These are phyloP conservation scores for Ophiocordyceps camponoti-leonardi DNA, from an alignment of 2,329 filamentous ascomycete genomes.

Conservation along the genomic window DNA sequence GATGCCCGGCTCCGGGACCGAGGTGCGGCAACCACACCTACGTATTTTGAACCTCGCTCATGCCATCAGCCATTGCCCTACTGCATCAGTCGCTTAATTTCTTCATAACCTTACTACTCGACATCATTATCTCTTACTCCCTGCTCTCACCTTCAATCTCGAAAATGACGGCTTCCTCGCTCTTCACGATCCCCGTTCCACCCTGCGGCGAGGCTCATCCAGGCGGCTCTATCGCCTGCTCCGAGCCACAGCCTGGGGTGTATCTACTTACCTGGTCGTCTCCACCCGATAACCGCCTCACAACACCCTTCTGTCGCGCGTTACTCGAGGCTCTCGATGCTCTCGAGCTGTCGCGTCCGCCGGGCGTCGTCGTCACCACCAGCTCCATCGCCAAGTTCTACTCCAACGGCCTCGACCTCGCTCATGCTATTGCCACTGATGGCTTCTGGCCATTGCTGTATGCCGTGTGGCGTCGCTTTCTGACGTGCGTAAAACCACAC, in stretches of 20 bases:
- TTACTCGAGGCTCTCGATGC: slow-evolving; percentile 58
- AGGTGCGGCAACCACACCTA: background rate
- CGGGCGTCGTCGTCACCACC: slow-evolving; percentile 65
- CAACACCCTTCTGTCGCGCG: slow-evolving; percentile 48
- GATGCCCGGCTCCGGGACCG: background rate
- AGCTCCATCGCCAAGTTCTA: slow-evolving; percentile 65
- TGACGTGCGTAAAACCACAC: slow-evolving; percentile 12
- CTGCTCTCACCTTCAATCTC: background rate
- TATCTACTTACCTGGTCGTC: slow-evolving; percentile 60
- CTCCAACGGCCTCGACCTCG: slow-evolving; percentile 66
- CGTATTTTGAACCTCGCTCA: too few species aligned
- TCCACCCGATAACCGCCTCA: slow-evolving; percentile 61
- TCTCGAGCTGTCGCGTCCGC: slow-evolving; percentile 42
- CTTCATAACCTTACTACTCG: background rate
- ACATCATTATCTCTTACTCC: background rate
- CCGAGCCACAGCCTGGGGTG: slow-evolving; percentile 38
- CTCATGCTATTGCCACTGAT: slow-evolving; percentile 41
- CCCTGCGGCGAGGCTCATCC: slow-evolving; percentile 20
- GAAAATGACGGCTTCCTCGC: slow-evolving; percentile 1
- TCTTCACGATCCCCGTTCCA: slow-evolving; percentile 35
- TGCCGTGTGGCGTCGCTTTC: slow-evolving; percentile 43
- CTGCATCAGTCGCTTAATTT: background rate
- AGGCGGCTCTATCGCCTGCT: slow-evolving; percentile 44
- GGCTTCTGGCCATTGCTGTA: slow-evolving; percentile 49
- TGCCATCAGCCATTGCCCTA: too few species aligned